These are phyloP conservation scores for Diplodia mutila DNA, from an alignment of 2,329 filamentous ascomycete genomes.

Conservation along the genomic window DNA sequence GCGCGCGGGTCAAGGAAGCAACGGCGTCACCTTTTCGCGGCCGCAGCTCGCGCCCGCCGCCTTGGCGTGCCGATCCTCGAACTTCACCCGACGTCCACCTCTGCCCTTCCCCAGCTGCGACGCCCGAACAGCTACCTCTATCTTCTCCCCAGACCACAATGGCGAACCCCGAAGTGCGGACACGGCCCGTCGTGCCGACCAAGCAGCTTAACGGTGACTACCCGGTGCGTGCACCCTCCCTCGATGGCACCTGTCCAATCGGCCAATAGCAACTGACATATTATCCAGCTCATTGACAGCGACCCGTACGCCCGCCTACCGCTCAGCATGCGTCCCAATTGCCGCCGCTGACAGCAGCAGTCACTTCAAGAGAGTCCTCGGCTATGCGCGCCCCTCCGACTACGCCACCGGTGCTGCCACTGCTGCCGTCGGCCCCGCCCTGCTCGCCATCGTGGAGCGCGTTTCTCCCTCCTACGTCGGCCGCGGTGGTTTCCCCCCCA, in stretches of 20 bases:
- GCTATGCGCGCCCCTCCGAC: conserved; percentile 85
- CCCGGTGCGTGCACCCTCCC: conserved; percentile 66
- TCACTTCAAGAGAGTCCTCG: conserved; percentile 86
- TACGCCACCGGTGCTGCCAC: conserved; percentile 72
- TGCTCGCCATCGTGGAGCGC: conserved; percentile 79
- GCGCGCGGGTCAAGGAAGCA: conserved; percentile 6
- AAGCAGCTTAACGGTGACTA: conserved; percentile 83
- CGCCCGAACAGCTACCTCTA: background rate
- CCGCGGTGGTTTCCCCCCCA: conserved; percentile 77
- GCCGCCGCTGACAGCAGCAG: conserved; percentile 50
- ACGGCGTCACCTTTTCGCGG: conserved; percentile 22
- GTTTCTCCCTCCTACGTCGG: conserved; percentile 84
- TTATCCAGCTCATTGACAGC: conserved; percentile 88
- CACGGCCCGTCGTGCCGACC: conserved; percentile 64
- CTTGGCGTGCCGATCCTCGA: conserved; percentile 10
- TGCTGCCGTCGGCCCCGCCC: conserved; percentile 71
- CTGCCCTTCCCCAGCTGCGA: conserved; percentile 6
- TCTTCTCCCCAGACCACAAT: conserved; percentile 6
- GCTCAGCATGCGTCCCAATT: conserved; percentile 23
- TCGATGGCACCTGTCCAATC: conserved; percentile 35
- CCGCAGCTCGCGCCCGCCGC: conserved; percentile 14
- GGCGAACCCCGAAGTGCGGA: conserved; percentile 25
- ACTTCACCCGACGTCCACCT: conserved; percentile 23
- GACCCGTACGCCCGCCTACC: conserved; percentile 74
- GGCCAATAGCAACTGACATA: conserved; percentile 34